Conservation (phyloP, 176 grass and related monocot genomes). For the Thinopyrum elongatum region DNA sequence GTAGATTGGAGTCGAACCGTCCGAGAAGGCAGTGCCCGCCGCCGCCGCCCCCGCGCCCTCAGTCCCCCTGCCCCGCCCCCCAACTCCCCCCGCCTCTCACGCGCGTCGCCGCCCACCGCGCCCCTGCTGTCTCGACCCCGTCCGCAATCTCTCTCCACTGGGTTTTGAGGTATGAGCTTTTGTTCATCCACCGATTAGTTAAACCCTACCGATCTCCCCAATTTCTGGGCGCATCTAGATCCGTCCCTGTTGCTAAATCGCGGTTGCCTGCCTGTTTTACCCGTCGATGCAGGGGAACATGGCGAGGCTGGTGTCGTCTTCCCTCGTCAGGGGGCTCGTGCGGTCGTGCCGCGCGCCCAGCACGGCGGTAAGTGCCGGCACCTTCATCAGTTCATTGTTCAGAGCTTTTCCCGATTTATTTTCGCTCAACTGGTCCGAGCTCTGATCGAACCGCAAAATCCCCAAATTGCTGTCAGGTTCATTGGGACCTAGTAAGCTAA, state of each 20-base stretch:
- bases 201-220: neutral
- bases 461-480: neutral
- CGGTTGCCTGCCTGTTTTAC: neutral
- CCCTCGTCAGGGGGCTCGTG: constrained; percentile 37
- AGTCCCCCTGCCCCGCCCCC: neutral
- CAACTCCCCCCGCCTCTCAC: neutral
- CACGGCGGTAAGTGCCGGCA: constrained; percentile 18
- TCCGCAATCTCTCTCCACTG: neutral
- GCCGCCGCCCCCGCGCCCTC: neutral
- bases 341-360: constrained; percentile 29
- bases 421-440: neutral
- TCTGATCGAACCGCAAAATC: neutral
- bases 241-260: neutral
- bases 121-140: neutral
- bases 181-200: neutral
- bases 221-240: neutral
- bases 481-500: neutral
- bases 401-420: neutral
- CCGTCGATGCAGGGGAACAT: constrained; percentile 38
- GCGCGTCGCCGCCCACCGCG: neutral
- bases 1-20: neutral
- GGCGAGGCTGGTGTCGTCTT: constrained; percentile 39
- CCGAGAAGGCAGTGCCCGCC: neutral
- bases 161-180: neutral
- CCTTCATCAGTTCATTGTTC: neutral